phyloP scores from a whole-genome alignment of 768 basidiomycete species.

The Royoungia palumana region DNA sequence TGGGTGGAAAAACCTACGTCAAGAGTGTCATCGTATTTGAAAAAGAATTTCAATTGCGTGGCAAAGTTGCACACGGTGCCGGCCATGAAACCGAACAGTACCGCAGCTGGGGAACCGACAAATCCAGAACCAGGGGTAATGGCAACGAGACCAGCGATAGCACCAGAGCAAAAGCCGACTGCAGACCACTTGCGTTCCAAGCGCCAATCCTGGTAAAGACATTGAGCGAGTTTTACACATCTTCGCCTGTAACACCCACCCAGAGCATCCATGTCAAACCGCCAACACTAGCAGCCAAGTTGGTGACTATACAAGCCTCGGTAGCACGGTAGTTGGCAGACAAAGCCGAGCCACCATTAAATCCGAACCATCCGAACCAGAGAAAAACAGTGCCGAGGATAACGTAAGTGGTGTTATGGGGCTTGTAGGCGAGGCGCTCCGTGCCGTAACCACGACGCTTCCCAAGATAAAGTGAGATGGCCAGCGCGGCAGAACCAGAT shows the following conservation, averaged over 20 bases:
- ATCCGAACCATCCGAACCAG: constrained; percentile 96
- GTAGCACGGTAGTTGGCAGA: constrained; percentile 85
- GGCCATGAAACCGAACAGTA: constrained; percentile 81
- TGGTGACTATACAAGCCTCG: constrained; percentile 90
- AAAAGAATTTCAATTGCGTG: constrained; percentile 88
- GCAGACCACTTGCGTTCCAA: constrained; percentile 91
- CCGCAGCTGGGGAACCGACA: constrained; percentile 79
- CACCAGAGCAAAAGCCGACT: constrained; percentile 95
- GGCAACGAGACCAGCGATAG: constrained; percentile 85
- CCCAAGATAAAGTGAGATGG: constrained; percentile 87
- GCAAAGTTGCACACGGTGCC: constrained; percentile 90
- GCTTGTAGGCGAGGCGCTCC: constrained; percentile 86
- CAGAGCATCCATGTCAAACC: constrained; percentile 91
- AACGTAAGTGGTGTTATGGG: constrained; percentile 91
- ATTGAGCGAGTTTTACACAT: background rate
- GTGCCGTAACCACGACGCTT: constrained; percentile 91
- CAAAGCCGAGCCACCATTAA: constrained; percentile 91
- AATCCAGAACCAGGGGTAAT: constrained; percentile 85
- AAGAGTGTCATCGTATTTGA: constrained; percentile 74
- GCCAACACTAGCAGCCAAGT: constrained; percentile 85
- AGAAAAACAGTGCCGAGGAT: constrained; percentile 91
- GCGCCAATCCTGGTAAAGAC: constrained; percentile 69
- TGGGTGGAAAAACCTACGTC: constrained; percentile 49
- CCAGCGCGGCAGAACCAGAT: constrained; percentile 88
- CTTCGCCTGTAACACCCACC: constrained; percentile 39